Evolutionary conservation across 495 filamentous ascomycete genomes (phyloP).

Genomic region (Penicillium paxilli): DNA sequence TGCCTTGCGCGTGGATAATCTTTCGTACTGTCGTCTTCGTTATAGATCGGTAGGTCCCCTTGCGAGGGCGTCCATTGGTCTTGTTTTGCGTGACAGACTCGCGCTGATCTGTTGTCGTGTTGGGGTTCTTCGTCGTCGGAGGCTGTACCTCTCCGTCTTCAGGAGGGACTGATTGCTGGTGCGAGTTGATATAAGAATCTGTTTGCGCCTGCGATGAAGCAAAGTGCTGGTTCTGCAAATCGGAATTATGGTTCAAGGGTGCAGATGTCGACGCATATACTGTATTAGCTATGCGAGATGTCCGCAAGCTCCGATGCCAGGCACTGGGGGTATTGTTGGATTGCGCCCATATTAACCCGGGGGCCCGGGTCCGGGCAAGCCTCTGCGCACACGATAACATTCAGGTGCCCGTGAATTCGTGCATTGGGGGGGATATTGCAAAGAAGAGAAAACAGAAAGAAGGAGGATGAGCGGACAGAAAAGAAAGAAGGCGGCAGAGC

Average conservation of each 20-base stretch:
- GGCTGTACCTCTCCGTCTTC: not conserved
- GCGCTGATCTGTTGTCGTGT: not conserved
- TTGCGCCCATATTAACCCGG: conserved; percentile 29
- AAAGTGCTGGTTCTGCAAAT: not conserved
- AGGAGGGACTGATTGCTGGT: not conserved
- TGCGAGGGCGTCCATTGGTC: not conserved
- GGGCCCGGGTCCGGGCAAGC: conserved; percentile 31
- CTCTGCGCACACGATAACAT: conserved; percentile 40
- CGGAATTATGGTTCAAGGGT: not conserved
- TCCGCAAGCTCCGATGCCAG: conserved; percentile 21
- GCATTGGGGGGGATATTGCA: too few species aligned
- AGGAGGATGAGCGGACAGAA: not conserved
- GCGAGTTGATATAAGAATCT: not conserved
- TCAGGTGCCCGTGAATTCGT: conserved; percentile 28
- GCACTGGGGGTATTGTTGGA: conserved; percentile 18
- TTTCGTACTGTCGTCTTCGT: conserved; percentile 7
- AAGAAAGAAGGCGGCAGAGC: conserved; percentile 1
- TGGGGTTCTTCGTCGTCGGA: not conserved
- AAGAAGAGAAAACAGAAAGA: not conserved
- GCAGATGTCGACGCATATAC: conserved; percentile 15
- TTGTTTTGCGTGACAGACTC: not conserved
- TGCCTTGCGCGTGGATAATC: conserved; percentile 3
- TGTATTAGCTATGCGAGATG: conserved; percentile 12
- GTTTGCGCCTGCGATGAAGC: not conserved
- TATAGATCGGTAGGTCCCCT: not conserved